These are phyloP conservation scores for Seiridium cupressi DNA, from an alignment of 2,329 filamentous ascomycete genomes.

Conservation along the genomic window DNA sequence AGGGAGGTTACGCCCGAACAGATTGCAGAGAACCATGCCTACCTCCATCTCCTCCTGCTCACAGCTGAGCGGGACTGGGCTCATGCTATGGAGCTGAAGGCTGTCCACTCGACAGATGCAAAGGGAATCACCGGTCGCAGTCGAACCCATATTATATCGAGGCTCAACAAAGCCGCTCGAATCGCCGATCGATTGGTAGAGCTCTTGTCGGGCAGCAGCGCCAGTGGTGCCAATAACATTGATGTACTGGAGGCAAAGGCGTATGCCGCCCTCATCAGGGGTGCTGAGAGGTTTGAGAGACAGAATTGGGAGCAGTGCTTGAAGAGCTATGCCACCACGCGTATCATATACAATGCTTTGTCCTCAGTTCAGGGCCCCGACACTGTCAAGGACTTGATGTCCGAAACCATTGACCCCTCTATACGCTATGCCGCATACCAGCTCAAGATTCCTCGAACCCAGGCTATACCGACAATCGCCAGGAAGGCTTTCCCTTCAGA, in stretches of 20 bases:
- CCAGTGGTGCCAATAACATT: constrained; percentile 63
- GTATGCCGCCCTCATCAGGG: constrained; percentile 75
- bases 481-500: constrained; percentile 75
- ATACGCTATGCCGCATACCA: constrained; percentile 95
- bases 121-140: constrained; percentile 77
- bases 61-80: constrained; percentile 92
- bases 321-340: constrained; percentile 69
- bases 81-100: constrained; percentile 92
- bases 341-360: constrained; percentile 80
- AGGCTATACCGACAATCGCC: constrained; percentile 76
- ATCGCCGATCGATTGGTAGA: constrained; percentile 67
- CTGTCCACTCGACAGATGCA: constrained; percentile 73
- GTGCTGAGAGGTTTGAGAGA: constrained; percentile 82
- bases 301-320: constrained; percentile 81
- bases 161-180: constrained; percentile 75
- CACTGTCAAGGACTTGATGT: constrained; percentile 80
- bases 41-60: constrained; percentile 75
- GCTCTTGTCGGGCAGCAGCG: constrained; percentile 60
- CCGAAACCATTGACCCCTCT: constrained; percentile 85
- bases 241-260: constrained; percentile 84
- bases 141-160: constrained; percentile 84
- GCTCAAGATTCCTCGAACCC: constrained; percentile 80
- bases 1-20: constrained; percentile 69
- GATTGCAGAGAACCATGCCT: constrained; percentile 75
- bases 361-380: constrained; percentile 66